Base-by-base conservation (phyloP, 495 filamentous ascomycete genomes). In the Trichoderma virens region DNA sequence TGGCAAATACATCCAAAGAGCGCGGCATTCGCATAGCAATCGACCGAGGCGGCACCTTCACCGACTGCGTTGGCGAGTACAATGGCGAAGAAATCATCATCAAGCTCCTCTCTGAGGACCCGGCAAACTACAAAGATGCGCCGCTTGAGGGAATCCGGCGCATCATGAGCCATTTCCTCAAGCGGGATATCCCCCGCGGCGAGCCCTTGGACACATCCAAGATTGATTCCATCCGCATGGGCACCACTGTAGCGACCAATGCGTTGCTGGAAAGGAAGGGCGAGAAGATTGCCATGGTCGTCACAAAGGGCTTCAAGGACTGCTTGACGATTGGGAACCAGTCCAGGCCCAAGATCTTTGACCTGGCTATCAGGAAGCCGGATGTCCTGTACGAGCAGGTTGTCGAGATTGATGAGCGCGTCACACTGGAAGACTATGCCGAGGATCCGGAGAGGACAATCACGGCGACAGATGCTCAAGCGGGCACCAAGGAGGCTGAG, bases 271-370 rank as follows among this genome's bases (percentile, higher is more conserved):
- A 98, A 75, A 77, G 94, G 64, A 98, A 98, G 75, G 94, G 94
- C 6, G 94, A 97, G 74, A 86, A 86, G 68, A 96, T 95, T 65
- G 94, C 88, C 3, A 82, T 98, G 69, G 83, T 98, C 25, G 92
- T 95, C 11, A 97, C 95, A 2, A 89, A 91, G 71, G 94, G 94
- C 0, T 98, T 98, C 76, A 88, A 86, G 60, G 94, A 98, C 75
- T 91, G 93, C 66, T 81, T 98, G 25, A 86, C 90, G 41, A 94
- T 93, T 65, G 90, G 90, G 20, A 93, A 93, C 73, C 91, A 95
- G 71, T 89, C 87, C 23, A 80, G 91, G 0, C 91, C 91, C 3
- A 86, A 85, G 68, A 93, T 95, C 65, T 95, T 95, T 65, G 91
- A 95, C 70, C 74, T 95, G 27, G 86, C 86, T 14, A 92, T 93